phyloP scores from a whole-genome alignment of 257 asterid species.

The Gynochthodes officinalis region DNA sequence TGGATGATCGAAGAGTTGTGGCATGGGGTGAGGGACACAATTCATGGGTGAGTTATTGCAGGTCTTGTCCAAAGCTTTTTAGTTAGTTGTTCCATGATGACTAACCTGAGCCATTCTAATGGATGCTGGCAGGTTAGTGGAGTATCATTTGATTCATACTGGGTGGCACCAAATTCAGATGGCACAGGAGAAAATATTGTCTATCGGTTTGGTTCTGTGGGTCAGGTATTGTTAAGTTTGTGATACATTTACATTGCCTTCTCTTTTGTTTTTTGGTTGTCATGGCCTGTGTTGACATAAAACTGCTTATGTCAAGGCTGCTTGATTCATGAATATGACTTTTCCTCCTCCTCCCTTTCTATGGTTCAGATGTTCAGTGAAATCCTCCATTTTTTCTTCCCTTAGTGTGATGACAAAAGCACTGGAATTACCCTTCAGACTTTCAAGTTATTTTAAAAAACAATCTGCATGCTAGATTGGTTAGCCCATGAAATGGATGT shows the following conservation, averaged over 20 bases:
- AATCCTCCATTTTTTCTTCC: neutral
- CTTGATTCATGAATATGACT: neutral
- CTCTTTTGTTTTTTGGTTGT: neutral
- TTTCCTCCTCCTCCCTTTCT: neutral
- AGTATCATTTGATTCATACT: slow-evolving; percentile 93
- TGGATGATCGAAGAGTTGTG: slow-evolving; percentile 93
- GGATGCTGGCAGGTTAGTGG: slow-evolving; percentile 82
- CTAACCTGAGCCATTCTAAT: slow-evolving; percentile 21
- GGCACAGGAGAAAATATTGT: slow-evolving; percentile 77
- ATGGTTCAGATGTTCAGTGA: neutral
- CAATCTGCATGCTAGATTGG: neutral
- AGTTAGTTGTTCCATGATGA: slow-evolving; percentile 12
- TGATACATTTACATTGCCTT: neutral
- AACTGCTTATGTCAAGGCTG: neutral
- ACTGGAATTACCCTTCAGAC: neutral
- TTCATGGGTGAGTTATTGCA: slow-evolving; percentile 83
- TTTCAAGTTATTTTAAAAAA: neutral
- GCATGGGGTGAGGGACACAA: slow-evolving; percentile 99
- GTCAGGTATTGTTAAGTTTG: slow-evolving; percentile 57
- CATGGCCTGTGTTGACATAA: neutral
- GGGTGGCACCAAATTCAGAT: slow-evolving; percentile 87
- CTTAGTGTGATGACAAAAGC: neutral
- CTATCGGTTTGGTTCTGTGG: slow-evolving; percentile 98
- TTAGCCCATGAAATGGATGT: neutral
- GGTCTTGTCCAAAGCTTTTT: slow-evolving; percentile 2